phyloP scores from a whole-genome alignment of 2,329 filamentous ascomycete species.

The Botryosphaeria dothidea region DNA sequence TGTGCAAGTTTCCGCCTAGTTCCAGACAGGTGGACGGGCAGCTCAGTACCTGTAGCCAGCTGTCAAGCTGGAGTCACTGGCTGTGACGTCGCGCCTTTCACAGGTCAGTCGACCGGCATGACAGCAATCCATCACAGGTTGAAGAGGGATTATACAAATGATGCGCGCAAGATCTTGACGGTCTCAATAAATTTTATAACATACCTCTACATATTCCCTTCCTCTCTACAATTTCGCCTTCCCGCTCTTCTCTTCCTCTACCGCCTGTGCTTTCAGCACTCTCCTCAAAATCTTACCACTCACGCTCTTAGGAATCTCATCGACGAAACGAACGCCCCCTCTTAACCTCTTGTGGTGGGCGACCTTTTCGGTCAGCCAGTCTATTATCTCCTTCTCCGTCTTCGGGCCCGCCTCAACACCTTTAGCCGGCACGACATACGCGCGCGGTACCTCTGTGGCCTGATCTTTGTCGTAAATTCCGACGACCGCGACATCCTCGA shows the following conservation, averaged over 20 bases:
- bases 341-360: slow-evolving; percentile 50
- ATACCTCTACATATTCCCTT: neutral
- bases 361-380: slow-evolving; percentile 45
- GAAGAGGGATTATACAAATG: too few species aligned
- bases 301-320: slow-evolving; percentile 50
- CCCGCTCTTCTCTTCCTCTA: slow-evolving; percentile 38
- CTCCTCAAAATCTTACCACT: slow-evolving; percentile 51
- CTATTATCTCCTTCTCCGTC: slow-evolving; percentile 41
- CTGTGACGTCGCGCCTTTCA: too few species aligned
- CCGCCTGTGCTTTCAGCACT: slow-evolving; percentile 45
- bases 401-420: slow-evolving; percentile 33
- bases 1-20: too few species aligned
- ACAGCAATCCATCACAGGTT: too few species aligned
- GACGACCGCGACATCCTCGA: slow-evolving; percentile 48
- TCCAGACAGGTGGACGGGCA: too few species aligned
- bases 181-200: neutral
- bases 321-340: slow-evolving; percentile 48
- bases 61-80: too few species aligned
- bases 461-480: slow-evolving; percentile 47
- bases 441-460: slow-evolving; percentile 47
- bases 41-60: too few species aligned
- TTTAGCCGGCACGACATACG: slow-evolving; percentile 36
- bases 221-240: slow-evolving; percentile 47
- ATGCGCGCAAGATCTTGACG: neutral
- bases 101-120: too few species aligned